Conservation (phyloP, 192 early-diverging fungal genomes). For the Neocallimastix lanati region DNA sequence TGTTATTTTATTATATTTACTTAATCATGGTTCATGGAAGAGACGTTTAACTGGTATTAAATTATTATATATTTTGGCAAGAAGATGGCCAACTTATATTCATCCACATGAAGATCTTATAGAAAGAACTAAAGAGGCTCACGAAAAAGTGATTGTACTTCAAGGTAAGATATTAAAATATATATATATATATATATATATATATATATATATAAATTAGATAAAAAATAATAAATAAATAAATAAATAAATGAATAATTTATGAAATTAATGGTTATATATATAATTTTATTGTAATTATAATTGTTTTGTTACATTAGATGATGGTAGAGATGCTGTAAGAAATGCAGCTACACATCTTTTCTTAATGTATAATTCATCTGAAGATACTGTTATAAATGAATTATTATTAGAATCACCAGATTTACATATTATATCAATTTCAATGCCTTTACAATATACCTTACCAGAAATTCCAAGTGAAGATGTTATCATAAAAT, state of each 20-base stretch:
- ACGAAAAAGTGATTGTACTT: background rate
- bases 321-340: background rate
- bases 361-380: background rate
- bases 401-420: background rate
- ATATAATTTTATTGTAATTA: background rate
- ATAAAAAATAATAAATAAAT: no score
- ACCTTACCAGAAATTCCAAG: background rate
- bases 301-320: background rate
- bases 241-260: no score
- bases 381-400: background rate
- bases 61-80: background rate
- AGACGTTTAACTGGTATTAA: background rate
- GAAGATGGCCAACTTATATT: background rate
- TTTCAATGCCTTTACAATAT: background rate
- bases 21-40: background rate
- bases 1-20: background rate
- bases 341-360: background rate
- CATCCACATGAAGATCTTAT: background rate
- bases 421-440: background rate
- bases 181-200: no score
- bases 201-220: no score
- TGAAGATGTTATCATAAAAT: background rate
- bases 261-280: no score
- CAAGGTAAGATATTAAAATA: background rate
- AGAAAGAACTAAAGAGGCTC: background rate